Base-by-base conservation (phyloP, 169 alveolate species). In the Cyclospora cayetanensis region DNA sequence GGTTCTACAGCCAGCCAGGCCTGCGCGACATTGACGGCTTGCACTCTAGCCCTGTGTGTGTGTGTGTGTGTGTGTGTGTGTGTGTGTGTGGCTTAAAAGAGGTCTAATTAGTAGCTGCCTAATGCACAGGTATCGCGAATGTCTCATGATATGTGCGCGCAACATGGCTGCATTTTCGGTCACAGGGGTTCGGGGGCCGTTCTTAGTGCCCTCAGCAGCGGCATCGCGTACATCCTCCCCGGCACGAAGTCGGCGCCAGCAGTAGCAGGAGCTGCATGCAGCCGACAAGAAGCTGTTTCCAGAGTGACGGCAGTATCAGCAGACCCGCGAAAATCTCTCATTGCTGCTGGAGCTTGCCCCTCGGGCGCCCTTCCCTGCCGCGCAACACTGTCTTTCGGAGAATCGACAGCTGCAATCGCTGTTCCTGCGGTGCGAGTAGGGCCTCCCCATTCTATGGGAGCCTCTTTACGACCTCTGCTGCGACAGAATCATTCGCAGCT, bases 201-300 rank as follows among this genome's bases (percentile, higher is more conserved):
- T 35, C 35, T 70, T 4, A 70, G 83, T 22, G 83, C 83, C 52
- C 53, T 70, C 60, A 70, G 83, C 83, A 70, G 83, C 52, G 83
- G 83, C 27, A 70, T 70, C n/a, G 35, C 83, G 12, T 70, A 70
- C 55, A 70, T 70, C 31, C 83, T 70, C 4, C 83, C 83, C 5
- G 60, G 83, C n/a, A 37, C 53, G 3, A 70, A 70, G 55, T 22
- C 52, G 22, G n/a, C 83, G 35, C 60, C 83, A 12, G 31, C n/a
- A n/a, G n/a, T n/a, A n/a, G n/a, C 80, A 25, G 15, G 31, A 9
- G 50, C 80, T 9, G 43, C 50, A 34, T 5, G 52, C 9, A 4
- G 53, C 41, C 35, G 60, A 34, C 27, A 50, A 37, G 55, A 50
- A 70, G 83, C 83, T 15, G 31, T 53, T 20, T 15, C 60, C 60